Evolutionary conservation across 208 protist genomes (phyloP), one percentile per base, ranked within the genome.

Genomic region (Trypanosoma caninum): DNA sequence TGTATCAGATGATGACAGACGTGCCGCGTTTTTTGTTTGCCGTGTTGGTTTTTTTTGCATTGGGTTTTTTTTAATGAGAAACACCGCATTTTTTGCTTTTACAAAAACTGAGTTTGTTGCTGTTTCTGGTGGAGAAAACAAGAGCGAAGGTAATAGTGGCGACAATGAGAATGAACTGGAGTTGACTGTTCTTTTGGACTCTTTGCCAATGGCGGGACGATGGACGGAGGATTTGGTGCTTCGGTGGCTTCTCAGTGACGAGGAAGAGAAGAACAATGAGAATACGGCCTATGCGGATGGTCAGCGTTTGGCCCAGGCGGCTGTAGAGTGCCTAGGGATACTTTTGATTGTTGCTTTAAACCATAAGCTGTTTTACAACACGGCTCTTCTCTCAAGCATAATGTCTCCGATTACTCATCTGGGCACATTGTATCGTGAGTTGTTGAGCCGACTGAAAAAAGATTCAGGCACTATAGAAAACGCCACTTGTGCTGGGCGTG

Each of bases 31-130:
- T 38, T 69, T 69, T 40, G 0, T 69, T 0, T 61, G 34, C 31
- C 63, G 63, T 41, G 38, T 61, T 1, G 63, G 63, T 18, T 69
- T 62, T 33, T 69, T 69, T 35, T 69, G 63, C 23, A 42, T 61
- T 35, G 47, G 63, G 45, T 42, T 18, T 40, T 18, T 69, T 23
- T 18, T 69, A 22, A 41, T 46, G 3, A 53, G 50, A 28, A 69
- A 57, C 37, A 54, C 30, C n/a, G 0, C 37, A 9, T n/a, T 28
- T 28, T 62, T 69, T 33, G 7, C 9, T 28, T 30, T 23, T 18
- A 22, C 11, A 42, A 44, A n/a, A 10, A 14, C 14, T 9, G 37
- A 28, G 13, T 33, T 20, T 20, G 23, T 35, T 50, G 6, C 18
- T 22, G 18, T n/a, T 13, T 18, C 25, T 0, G 18, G 8, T 5